Evolutionary conservation across 1,139 yeast species (phyloP).

Genomic region (Torulaspora globosa): DNA sequence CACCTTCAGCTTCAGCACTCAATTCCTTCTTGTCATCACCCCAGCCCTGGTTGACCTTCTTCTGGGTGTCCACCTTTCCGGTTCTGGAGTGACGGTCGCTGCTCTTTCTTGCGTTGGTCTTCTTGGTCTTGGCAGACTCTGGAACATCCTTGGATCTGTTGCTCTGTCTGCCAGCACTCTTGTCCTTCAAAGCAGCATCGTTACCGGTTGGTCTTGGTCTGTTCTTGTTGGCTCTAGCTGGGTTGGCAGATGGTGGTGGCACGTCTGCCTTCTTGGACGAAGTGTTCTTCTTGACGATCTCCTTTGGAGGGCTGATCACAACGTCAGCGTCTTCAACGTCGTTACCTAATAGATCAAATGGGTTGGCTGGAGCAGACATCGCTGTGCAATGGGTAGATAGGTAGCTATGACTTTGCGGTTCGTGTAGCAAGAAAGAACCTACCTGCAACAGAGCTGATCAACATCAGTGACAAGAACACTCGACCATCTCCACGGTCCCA

Average conservation of each 20-base stretch:
- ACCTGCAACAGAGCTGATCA: neutral
- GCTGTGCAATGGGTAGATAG: constrained; percentile 3
- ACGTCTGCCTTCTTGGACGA: constrained; percentile 86
- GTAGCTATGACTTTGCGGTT: neutral
- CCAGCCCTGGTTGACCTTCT: constrained; percentile 85
- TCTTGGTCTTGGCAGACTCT: constrained; percentile 52
- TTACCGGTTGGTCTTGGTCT: constrained; percentile 70
- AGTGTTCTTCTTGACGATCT: constrained; percentile 75
- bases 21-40: constrained; percentile 62
- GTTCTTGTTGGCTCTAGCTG: constrained; percentile 74
- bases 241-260: constrained; percentile 79
- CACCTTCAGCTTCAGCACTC: constrained; percentile 46
- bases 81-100: constrained; percentile 80
- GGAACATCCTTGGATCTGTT: constrained; percentile 61
- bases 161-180: constrained; percentile 56
- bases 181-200: constrained; percentile 83
- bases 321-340: constrained; percentile 73
- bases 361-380: constrained; percentile 38
- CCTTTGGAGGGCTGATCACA: constrained; percentile 53
- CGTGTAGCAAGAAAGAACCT: neutral
- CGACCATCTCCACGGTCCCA: neutral
- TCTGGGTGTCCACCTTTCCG: constrained; percentile 77
- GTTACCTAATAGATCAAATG: constrained; percentile 58
- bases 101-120: constrained; percentile 55
- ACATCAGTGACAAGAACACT: neutral